phyloP scores from a whole-genome alignment of 169 alveolate species.

The Miamiensis avidus region DNA sequence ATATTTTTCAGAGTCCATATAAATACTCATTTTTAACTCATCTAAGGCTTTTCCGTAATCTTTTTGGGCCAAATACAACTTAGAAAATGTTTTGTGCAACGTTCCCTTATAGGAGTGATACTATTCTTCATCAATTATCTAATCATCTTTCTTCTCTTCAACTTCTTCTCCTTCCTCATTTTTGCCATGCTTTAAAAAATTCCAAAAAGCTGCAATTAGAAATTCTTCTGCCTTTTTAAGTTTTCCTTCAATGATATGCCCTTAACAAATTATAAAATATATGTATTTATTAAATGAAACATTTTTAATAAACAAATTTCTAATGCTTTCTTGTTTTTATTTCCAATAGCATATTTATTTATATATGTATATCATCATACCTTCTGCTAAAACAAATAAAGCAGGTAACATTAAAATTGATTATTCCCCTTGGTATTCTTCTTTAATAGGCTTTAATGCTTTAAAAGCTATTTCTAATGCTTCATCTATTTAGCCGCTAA shows the following conservation, averaged over 20 bases:
- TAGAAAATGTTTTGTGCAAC: conserved; percentile 68
- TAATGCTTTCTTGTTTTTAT: too few species aligned
- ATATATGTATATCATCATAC: not conserved
- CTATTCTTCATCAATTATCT: conserved; percentile 41
- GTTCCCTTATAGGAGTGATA: conserved; percentile 48
- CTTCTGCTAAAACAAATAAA: conserved; percentile 66
- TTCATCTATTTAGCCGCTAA: not conserved
- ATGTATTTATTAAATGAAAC: too few species aligned
- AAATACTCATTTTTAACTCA: conserved; percentile 62
- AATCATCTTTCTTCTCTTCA: conserved; percentile 39
- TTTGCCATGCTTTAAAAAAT: conserved; percentile 48
- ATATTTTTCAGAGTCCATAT: conserved; percentile 56
- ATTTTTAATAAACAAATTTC: too few species aligned
- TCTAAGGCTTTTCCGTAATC: conserved; percentile 62
- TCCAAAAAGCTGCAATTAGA: conserved; percentile 73
- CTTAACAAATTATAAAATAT: conserved; percentile 22
- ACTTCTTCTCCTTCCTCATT: conserved; percentile 57
- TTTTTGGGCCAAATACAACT: conserved; percentile 60
- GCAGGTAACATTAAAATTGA: conserved; percentile 68
- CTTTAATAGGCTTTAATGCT: conserved; percentile 35
- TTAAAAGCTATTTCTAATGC: conserved; percentile 35
- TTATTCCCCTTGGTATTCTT: conserved; percentile 53
- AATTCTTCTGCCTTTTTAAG: conserved; percentile 72
- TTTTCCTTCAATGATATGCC: conserved; percentile 46
- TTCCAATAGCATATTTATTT: not conserved